Base-by-base conservation (phyloP, 208 protist species). In the Acanthamoeba lenticulata region DNA sequence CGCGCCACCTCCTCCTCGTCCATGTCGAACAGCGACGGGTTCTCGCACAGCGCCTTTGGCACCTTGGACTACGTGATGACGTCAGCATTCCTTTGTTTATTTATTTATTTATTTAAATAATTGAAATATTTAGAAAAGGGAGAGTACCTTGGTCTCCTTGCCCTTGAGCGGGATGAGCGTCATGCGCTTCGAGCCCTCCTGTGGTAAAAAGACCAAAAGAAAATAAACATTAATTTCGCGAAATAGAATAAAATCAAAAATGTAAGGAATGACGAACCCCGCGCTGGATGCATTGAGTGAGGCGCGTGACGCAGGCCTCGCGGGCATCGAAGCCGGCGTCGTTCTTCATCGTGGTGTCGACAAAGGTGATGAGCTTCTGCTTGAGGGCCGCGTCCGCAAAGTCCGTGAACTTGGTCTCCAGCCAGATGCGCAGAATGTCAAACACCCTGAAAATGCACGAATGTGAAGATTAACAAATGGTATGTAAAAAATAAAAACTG, bases 341-440 rank as follows among this genome's bases (percentile, higher is more conserved):
- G n/a, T 69, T 24, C 57, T 91, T 91, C 85, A 91, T 91, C 34
- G 85, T 91, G 17, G 4, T 44, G 7, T 67, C 52, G 19, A 91
- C 42, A 34, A 91, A 91, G 21, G 0, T 29, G 24, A 9, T 69
- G n/a, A 91, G 57, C 55, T 29, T 32, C 21, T 69, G n/a, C 45
- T 72, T 91, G 9, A 91, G 34, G 6, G 19, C 85, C 6, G 29
- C 85, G 27, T 42, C 21, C 34, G 34, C n/a, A 29, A 60, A 42
- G 77, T 86, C 32, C 9, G 65, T 21, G 42, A 40, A 69, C 24
- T 69, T 32, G 36, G 24, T 91, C 38, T 91, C 85, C n/a, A 69
- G 15, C 85, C 85, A 91, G 1, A 91, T 91, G 36, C 85, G 85
- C 85, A 91, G 47, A 4, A 91, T 47, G 55, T 91, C 85, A 29